A percentile compares a stretch with the other conserved stretches of the same genome.
Conservation (phyloP, 495 filamentous ascomycete species). For the Penicillium bialowiezense region DNA sequence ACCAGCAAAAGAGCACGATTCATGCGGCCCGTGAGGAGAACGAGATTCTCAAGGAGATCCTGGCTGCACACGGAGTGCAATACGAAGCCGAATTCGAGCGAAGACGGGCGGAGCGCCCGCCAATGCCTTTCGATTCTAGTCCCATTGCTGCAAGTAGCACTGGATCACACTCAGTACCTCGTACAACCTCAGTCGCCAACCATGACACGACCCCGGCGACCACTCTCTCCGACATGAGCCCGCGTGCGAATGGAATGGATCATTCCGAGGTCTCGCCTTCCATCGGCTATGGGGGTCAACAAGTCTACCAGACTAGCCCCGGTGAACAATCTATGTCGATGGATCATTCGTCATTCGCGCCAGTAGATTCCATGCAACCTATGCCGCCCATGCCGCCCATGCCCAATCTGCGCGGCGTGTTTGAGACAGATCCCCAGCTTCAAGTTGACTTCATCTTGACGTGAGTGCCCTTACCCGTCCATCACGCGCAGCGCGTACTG, state of each 20-base stretch:
- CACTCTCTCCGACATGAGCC: conserved; percentile 35
- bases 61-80: conserved; percentile 69
- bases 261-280: conserved; percentile 34
- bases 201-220: conserved; percentile 39
- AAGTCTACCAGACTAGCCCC: conserved; percentile 25
- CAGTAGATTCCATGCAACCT: conserved; percentile 22
- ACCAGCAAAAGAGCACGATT: conserved; percentile 44
- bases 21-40: conserved; percentile 58
- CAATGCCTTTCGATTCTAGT: conserved; percentile 28
- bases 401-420: conserved; percentile 49
- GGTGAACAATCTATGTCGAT: conserved; percentile 31
- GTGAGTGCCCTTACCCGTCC: conserved; percentile 52
- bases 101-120: conserved; percentile 33
- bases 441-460: conserved; percentile 95
- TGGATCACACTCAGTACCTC: conserved; percentile 29
- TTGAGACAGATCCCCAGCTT: conserved; percentile 73
- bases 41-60: conserved; percentile 67
- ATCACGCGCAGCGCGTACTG: conserved; percentile 14
- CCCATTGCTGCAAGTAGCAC: conserved; percentile 35
- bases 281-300: conserved; percentile 30
- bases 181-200: conserved; percentile 24
- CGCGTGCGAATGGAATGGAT: conserved; percentile 31
- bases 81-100: conserved; percentile 43
- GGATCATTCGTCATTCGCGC: conserved; percentile 27
- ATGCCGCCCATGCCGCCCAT: conserved; percentile 42